phyloP scores from a whole-genome alignment of 139 green algal species.

The Ettlia oleoabundans region DNA sequence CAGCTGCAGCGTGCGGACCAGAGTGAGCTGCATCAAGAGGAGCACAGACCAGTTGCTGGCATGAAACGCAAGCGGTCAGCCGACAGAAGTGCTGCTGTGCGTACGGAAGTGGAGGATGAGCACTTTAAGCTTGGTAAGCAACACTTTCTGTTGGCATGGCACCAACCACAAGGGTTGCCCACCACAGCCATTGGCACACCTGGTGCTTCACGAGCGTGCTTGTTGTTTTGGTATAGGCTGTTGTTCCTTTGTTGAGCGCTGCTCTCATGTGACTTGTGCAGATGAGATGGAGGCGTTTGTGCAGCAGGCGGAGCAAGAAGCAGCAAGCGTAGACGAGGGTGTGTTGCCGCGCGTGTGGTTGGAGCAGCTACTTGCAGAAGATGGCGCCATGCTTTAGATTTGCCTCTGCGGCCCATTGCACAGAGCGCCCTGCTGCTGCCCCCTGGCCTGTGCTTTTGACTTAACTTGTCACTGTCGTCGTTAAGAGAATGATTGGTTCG shows the following conservation, averaged over 20 bases:
- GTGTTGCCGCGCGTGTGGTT: background rate
- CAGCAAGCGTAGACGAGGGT: conserved; percentile 30
- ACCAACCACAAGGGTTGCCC: too few relatives aligned
- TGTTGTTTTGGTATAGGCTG: too few relatives aligned
- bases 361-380: background rate
- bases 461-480: background rate
- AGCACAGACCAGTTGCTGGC: too few relatives aligned
- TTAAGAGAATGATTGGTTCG: too few relatives aligned
- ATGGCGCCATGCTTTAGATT: background rate
- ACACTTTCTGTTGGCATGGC: conserved; percentile 69
- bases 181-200: conserved; percentile 44
- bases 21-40: background rate
- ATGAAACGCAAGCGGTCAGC: conserved; percentile 12
- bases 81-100: background rate
- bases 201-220: background rate
- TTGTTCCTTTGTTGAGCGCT: background rate
- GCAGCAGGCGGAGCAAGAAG: conserved; percentile 80
- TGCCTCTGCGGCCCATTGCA: too few relatives aligned
- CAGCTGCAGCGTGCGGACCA: conserved; percentile 9
- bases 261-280: background rate
- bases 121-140: conserved; percentile 87
- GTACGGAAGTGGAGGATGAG: conserved; percentile 63
- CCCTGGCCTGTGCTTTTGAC: background rate
- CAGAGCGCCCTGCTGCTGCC: too few relatives aligned
- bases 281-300: conserved; percentile 91